A percentile compares a stretch with the other conserved stretches of the same genome.
Conservation (phyloP, 2,329 filamentous ascomycete species). For the Penicillium polonicum region DNA sequence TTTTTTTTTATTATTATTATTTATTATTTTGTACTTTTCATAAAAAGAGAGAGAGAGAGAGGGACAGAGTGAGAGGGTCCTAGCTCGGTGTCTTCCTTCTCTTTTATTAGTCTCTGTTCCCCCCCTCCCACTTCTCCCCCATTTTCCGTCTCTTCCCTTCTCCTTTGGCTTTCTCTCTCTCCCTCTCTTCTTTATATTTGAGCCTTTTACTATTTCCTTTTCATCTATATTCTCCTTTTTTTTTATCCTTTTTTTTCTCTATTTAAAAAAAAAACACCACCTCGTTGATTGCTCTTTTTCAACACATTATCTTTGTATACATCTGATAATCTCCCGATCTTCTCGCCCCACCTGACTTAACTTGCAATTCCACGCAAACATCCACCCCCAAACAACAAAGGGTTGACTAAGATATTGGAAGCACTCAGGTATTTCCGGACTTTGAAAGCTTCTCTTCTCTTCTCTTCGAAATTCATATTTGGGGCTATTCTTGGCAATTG, state of each 20-base stretch:
- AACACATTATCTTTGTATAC: conserved; percentile 3
- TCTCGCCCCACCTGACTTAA: conserved; percentile 8
- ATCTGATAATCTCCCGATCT: conserved; percentile 8
- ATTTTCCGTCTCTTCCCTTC: conserved; percentile 7
- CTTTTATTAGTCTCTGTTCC: conserved; percentile 12
- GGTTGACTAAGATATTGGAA: background rate
- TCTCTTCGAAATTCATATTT: background rate
- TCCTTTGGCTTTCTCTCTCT: conserved; percentile 16
- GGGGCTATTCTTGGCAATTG: background rate
- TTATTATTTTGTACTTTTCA: conserved; percentile 7
- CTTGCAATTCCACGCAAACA: background rate
- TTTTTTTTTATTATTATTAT: background rate
- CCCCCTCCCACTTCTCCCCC: conserved; percentile 7
- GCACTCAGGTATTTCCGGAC: background rate
- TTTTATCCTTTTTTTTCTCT: background rate
- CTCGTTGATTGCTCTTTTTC: background rate
- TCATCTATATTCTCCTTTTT: background rate
- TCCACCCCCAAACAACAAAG: background rate
- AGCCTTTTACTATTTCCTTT: background rate
- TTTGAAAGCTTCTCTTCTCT: background rate
- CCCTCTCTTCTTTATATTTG: background rate
- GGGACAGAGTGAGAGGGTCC: background rate
- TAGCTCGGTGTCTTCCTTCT: conserved; percentile 15
- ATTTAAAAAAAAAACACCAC: background rate
- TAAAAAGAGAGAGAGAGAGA: background rate